Evolutionary conservation across 2,329 filamentous ascomycete species (phyloP), one percentile per base, ranked within the genome.

Genomic region (Ophiosphaerella herpotricha): DNA sequence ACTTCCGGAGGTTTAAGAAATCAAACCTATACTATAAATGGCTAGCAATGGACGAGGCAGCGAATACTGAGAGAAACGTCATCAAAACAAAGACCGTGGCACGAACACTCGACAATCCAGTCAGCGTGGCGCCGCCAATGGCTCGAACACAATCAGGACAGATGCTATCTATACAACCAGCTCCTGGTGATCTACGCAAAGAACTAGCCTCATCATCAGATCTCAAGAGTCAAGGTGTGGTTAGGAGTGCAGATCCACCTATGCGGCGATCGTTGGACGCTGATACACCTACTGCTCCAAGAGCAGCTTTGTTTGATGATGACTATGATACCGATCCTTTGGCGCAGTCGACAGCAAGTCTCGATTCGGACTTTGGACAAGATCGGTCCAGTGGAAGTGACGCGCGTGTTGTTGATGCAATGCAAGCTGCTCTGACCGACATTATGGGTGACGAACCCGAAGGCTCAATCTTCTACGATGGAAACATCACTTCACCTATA

Each of bases 11-110:
- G 16, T 99, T 99, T 77, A 96, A 92, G 67, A 89, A 86, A 61
- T 96, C 94, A 0, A 94, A 97, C 66, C 75, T 99, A 0, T 99
- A 91, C 71, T 97, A 94, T 78, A 99, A 99, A 71, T 97, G 92
- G 69, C 80, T 99, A 1, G 91, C 93, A 7, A 89, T 93, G 11
- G 90, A 96, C 64, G 91, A 96, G 73, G 74, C 75, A 26, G 72
- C 75, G 5, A 66, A 71, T 49, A 50, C 69, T 11, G 63, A 72
- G 6, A 58, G 58, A 12, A 68, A 60, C 37, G 52, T 64, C 32
- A 47, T 66, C 3, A 67, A 58, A 33, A 64, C 62, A 1, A 69
- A 54, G 21, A 54, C 54, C 6, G 61, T 68, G 8, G 60, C 63
- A 18, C 66, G 67, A 39, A 63, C 60, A 7, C 46, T 70, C 1